Evolutionary conservation across 2,329 filamentous ascomycete species (phyloP), one percentile per base, ranked within the genome.

Genomic region (Aspergillus sp.): DNA sequence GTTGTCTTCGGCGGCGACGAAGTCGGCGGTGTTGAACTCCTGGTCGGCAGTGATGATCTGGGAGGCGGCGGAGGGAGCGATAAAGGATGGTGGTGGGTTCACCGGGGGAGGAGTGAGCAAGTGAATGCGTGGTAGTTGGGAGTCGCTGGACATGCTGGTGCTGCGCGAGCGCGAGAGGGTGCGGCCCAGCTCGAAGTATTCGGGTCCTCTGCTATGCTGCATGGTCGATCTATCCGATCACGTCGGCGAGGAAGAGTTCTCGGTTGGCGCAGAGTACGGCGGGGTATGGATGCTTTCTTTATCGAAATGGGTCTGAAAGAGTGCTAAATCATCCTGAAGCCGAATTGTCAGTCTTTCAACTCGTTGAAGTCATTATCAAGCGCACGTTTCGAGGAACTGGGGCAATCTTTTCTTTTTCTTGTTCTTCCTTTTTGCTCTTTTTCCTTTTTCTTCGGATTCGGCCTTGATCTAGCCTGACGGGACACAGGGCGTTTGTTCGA

Each of bases 31-130:
- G 65, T 88, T 85, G 60, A 82, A 85, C 65, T 93, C 89, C 72
- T 94, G 87, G 66, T 95, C 87, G 66, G 91, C 90, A 53, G 90
- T 93, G 61, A 97, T 86, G 57, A 95, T 93, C 69, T 96, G 90
- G 16, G 90, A 91, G 47, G 93, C 94, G 53, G 93, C 90, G 43
- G 90, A 87, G 30, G 85, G 80, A 44, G 93, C 92, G 64, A 99
- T 92, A 73, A 95, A 99, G 16, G 86, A 89, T 26, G 94, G 87
- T 59, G 87, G 79, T 9, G 93, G 94, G 43, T 85, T 85, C 52
- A 93, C 81, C 32, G 82, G 69, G 16, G 90, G 88, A 48, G 89
- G 88, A 44, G 84, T 82, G 46, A 88, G 73, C 63, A 80, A 80
- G 65, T 60, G 63, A 49, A 62, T 55, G 53, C 67, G 62, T 19